Evolutionary conservation across 441 rosid species (phyloP).

Genomic region (Iberis amara): DNA sequence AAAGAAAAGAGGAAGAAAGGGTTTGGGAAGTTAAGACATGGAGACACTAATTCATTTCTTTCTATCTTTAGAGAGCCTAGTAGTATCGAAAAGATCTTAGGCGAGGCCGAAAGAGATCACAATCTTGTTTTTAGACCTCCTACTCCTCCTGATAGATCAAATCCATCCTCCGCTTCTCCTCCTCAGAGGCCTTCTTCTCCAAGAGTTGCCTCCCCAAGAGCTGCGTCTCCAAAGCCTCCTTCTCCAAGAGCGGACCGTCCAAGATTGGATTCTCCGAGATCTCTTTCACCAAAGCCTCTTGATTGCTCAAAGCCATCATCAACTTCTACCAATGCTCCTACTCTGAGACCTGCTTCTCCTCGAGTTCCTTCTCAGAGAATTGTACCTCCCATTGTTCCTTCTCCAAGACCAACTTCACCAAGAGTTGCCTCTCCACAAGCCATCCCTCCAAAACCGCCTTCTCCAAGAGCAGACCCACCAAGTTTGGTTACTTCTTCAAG

Average conservation of each 20-base stretch:
- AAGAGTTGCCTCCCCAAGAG: constrained; percentile 36
- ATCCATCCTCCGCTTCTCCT: constrained; percentile 19
- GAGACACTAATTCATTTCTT: constrained; percentile 74
- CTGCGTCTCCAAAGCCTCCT: constrained; percentile 31
- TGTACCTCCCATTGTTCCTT: constrained; percentile 41
- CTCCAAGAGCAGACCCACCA: constrained; percentile 41
- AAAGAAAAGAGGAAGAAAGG: constrained; percentile 77
- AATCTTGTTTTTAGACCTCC: constrained; percentile 67
- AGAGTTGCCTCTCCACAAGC: constrained; percentile 34
- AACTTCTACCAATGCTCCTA: constrained; percentile 25
- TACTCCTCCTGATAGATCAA: constrained; percentile 35
- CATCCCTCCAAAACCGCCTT: constrained; percentile 30
- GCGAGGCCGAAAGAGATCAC: constrained; percentile 91
- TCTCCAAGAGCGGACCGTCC: constrained; percentile 32
- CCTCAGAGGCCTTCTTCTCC: constrained; percentile 43
- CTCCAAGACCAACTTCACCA: constrained; percentile 41
- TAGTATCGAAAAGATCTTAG: constrained; percentile 88
- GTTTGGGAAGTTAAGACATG: constrained; percentile 50
- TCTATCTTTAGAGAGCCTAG: constrained; percentile 83
- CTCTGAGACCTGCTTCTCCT: constrained; percentile 46
- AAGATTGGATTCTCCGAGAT: constrained; percentile 29
- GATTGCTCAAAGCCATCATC: constrained; percentile 25
- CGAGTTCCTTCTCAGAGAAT: constrained; percentile 50
- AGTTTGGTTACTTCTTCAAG: constrained; percentile 34
- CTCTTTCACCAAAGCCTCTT: constrained; percentile 29